phyloP scores from a whole-genome alignment of 306 rosid species.

The Cucurbita maxima region DNA sequence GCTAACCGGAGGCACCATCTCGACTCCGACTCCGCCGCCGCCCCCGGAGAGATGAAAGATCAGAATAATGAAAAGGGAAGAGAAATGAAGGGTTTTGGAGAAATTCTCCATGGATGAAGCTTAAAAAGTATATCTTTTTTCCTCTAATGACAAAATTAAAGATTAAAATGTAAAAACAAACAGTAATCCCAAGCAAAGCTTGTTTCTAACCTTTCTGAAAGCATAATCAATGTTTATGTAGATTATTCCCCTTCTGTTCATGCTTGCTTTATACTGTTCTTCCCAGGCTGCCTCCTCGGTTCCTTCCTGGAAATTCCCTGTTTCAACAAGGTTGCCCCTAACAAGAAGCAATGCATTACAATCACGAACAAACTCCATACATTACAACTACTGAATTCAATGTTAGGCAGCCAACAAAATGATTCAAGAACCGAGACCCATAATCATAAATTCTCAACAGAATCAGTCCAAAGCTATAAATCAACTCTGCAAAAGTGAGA shows the following conservation, averaged over 20 bases:
- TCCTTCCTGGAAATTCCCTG: neutral
- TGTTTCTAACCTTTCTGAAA: conserved; percentile 42
- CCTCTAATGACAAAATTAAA: neutral
- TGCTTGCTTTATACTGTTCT: conserved; percentile 44
- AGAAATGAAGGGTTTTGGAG: neutral
- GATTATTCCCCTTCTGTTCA: conserved; percentile 25
- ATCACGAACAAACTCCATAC: neutral
- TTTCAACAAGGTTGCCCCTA: neutral
- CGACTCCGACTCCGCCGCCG: conserved; percentile 11
- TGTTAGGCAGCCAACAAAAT: neutral
- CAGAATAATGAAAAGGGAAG: neutral
- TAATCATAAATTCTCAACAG: neutral
- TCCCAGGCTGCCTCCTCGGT: conserved; percentile 12
- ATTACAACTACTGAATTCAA: neutral
- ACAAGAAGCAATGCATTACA: conserved; percentile 3
- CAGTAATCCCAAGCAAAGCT: conserved; percentile 27
- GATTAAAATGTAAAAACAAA: neutral
- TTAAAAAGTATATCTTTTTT: neutral
- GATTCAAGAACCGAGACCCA: neutral
- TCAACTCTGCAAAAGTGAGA: neutral
- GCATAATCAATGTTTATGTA: conserved; percentile 29
- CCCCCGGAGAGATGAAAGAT: neutral
- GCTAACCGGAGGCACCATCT: conserved; percentile 15
- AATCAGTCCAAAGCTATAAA: neutral
- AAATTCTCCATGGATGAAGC: neutral